These are phyloP conservation scores for Clitopilus hobsonii DNA, from an alignment of 768 basidiomycete genomes.

Conservation along the genomic window DNA sequence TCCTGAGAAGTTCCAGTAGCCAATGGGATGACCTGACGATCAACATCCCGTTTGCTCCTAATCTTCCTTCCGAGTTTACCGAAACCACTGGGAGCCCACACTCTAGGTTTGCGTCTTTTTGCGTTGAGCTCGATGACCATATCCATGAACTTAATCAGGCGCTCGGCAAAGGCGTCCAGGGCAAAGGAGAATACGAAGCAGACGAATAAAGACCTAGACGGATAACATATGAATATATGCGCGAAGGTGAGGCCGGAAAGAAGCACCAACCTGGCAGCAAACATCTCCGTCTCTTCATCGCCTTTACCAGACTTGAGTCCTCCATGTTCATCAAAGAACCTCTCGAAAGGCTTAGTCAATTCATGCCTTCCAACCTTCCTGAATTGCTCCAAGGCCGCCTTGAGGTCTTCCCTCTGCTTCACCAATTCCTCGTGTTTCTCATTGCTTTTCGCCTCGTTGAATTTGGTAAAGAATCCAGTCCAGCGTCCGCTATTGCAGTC, in stretches of 20 bases:
- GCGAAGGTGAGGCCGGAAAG: neutral
- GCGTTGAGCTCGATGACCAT: constrained; percentile 27
- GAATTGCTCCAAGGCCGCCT: constrained; percentile 25
- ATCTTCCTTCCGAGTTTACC: constrained; percentile 32
- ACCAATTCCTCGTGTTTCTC: constrained; percentile 22
- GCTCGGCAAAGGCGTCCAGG: constrained; percentile 34
- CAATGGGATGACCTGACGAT: constrained; percentile 21
- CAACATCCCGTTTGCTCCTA: constrained; percentile 20
- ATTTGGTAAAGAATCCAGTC: constrained; percentile 22
- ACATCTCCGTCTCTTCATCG: constrained; percentile 23
- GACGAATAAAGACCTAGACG: constrained; percentile 34
- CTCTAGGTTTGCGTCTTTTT: constrained; percentile 26
- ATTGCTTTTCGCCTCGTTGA: constrained; percentile 15
- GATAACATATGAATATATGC: neutral
- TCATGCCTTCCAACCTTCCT: constrained; percentile 28
- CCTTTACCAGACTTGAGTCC: constrained; percentile 15
- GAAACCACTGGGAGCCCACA: constrained; percentile 41
- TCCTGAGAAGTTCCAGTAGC: constrained; percentile 32
- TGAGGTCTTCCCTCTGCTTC: constrained; percentile 17
- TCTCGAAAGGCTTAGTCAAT: constrained; percentile 35
- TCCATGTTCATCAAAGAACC: constrained; percentile 35
- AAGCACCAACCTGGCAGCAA: constrained; percentile 29
- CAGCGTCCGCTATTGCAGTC: constrained; percentile 32
- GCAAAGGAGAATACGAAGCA: constrained; percentile 42
- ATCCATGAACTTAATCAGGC: constrained; percentile 25